Conservation (phyloP, 164 flowering plant genomes). For the Cinnamomum chago region DNA sequence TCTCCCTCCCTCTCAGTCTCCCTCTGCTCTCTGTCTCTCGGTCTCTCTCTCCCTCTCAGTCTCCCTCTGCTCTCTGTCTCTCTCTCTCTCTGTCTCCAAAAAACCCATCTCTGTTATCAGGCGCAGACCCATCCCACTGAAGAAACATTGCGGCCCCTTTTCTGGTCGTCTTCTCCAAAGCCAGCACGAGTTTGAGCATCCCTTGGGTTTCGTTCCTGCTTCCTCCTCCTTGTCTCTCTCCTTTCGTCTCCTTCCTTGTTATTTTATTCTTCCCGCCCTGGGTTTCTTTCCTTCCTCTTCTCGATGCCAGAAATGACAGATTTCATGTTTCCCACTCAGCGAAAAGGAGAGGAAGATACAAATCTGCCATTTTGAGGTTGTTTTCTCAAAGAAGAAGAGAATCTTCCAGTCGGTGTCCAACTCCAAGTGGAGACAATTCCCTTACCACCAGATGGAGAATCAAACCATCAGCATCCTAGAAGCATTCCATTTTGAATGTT, state of each 20-base stretch:
- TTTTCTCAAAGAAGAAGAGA: neutral
- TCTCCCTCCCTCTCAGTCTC: no score
- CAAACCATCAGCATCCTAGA: neutral
- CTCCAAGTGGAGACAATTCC: neutral
- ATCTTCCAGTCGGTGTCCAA: neutral
- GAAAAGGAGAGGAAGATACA: neutral
- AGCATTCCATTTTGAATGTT: neutral
- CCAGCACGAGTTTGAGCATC: no score
- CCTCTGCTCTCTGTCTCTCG: no score
- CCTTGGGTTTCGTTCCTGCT: constrained; percentile 1
- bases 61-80: no score
- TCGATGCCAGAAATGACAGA: neutral
- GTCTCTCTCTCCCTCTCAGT: no score
- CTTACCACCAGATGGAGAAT: no score
- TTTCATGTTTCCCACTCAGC: neutral
- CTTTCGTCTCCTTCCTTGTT: neutral
- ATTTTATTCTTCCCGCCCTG: constrained; percentile 5
- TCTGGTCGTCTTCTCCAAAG: no score
- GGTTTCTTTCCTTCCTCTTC: neutral
- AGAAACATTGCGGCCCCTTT: no score
- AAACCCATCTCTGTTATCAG: no score
- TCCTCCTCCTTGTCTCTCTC: neutral
- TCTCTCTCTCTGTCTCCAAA: no score
- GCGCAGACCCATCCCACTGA: no score
- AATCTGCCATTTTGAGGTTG: neutral